Percentiles rank a stretch among this genome's conserved stretches.
Conservation (phyloP, 805 yeast species). For the Saccharomycopsis sp. region DNA sequence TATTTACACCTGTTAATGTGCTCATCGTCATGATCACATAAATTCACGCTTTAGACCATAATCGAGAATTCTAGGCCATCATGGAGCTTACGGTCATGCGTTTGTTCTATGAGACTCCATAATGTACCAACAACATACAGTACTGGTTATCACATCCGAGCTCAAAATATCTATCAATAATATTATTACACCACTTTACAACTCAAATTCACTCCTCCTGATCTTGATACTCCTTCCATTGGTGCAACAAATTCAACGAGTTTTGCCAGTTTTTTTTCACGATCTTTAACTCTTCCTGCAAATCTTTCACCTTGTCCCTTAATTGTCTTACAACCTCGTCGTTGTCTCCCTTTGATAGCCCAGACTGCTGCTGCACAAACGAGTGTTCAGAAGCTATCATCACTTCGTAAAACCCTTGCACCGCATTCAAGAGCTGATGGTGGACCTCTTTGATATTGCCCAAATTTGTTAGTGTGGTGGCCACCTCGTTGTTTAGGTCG, state of each 20-base stretch:
- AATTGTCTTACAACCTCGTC: conserved; percentile 15
- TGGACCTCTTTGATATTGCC: conserved; percentile 1
- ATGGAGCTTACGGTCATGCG: too few species aligned
- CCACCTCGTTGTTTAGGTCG: background rate
- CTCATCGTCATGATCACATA: too few species aligned
- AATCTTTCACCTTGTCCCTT: conserved; percentile 15
- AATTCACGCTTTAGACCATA: too few species aligned
- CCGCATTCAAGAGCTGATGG: conserved; percentile 2
- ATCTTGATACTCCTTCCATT: conserved; percentile 24
- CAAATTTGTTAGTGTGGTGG: conserved; percentile 5
- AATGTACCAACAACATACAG: too few species aligned
- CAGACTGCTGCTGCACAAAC: background rate
- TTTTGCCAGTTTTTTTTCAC: conserved; percentile 24
- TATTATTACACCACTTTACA: too few species aligned
- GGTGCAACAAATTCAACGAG: conserved; percentile 25
- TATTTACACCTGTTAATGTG: too few species aligned
- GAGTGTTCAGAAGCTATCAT: background rate
- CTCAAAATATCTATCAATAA: too few species aligned
- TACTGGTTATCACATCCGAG: too few species aligned
- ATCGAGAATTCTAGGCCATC: too few species aligned
- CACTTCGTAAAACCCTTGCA: conserved; percentile 1
- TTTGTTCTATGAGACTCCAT: too few species aligned
- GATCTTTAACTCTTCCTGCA: conserved; percentile 22
- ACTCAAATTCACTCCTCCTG: too few species aligned
- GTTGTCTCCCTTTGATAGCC: background rate